phyloP scores from a whole-genome alignment of 2,329 filamentous ascomycete genomes.

The Fusarium vanettenii region DNA sequence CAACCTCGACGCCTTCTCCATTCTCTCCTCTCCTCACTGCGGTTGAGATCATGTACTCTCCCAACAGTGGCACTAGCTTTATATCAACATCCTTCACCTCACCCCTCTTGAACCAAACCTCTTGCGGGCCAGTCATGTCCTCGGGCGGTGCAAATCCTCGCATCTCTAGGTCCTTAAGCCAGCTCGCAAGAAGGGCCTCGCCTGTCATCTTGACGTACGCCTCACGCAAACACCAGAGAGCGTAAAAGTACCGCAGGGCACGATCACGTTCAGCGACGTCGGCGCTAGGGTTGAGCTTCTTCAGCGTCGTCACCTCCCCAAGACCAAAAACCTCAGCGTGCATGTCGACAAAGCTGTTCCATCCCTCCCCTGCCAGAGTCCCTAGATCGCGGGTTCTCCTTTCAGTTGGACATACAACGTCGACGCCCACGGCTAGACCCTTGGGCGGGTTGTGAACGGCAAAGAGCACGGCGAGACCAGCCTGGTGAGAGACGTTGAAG shows the following conservation, averaged over 20 bases:
- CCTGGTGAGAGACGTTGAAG: slow-evolving; percentile 86
- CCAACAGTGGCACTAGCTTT: slow-evolving; percentile 54
- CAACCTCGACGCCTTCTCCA: slow-evolving; percentile 54
- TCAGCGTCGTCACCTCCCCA: slow-evolving; percentile 72
- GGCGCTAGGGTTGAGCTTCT: slow-evolving; percentile 50
- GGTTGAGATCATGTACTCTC: slow-evolving; percentile 67
- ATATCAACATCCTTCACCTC: slow-evolving; percentile 50
- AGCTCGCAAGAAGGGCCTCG: slow-evolving; percentile 78
- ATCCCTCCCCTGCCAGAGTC: slow-evolving; percentile 69
- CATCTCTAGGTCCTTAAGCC: slow-evolving; percentile 79
- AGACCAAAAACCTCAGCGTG: slow-evolving; percentile 77
- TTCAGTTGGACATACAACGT: slow-evolving; percentile 81
- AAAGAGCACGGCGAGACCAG: slow-evolving; percentile 76
- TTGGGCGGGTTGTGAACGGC: slow-evolving; percentile 57
- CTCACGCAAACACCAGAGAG: slow-evolving; percentile 83
- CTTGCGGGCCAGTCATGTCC: slow-evolving; percentile 35
- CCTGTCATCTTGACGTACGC: slow-evolving; percentile 87
- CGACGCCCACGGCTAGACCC: slow-evolving; percentile 70
- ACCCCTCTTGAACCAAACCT: slow-evolving; percentile 47
- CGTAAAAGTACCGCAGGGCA: slow-evolving; percentile 78
- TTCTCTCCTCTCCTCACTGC: slow-evolving; percentile 58
- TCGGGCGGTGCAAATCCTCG: slow-evolving; percentile 68
- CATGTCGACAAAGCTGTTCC: slow-evolving; percentile 75
- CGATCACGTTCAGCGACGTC: slow-evolving; percentile 55
- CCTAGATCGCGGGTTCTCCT: slow-evolving; percentile 70